Evolutionary conservation across 495 filamentous ascomycete genomes (phyloP), one percentile per base, ranked within the genome.

Genomic region (Letharia lupina): DNA sequence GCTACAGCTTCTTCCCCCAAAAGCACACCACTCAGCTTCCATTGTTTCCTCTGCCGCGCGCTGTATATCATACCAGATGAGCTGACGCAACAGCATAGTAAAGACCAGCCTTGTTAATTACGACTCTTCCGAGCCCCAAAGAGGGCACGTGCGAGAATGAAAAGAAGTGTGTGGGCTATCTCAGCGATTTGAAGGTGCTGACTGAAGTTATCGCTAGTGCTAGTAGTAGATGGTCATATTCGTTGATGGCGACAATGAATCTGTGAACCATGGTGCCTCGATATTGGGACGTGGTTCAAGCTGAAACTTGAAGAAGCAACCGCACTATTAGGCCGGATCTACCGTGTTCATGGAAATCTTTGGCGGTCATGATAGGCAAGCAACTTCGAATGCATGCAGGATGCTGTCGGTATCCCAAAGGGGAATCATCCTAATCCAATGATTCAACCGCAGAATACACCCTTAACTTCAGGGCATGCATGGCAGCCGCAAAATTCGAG

Each of bases 31-130:
- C 75, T 91, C n/a, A 87, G 82, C 33, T 94, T 95, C 79, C 94
- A 94, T 70, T 89, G 94, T 72, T 80, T 95, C 0, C 89, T 91
- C 0, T 90, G 86, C 67, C 84, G 88, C 18, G 90, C 89, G 3
- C 91, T 91, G 72, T 90, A 95, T 76, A 77, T 93, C 40, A 94
- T 94, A 60, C 71, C 95, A 35, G 95, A 96, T 72, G 90, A 95
- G 73, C 23, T 77, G 62, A 92, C 95, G 79, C 78, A 79, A 9
- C 80, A 83, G 65, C 77, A 92, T 48, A 90, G 87, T 59, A 71
- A 70, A 12, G 83, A 92, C 9, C 91, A 11, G 89, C 90, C 0
- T 89, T 96, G 3, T 74, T 92, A n/a, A 88, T 94, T 67, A 92
- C 88, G 0, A 93, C 90, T 44, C 74, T 95, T 28, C 47, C 61